Evolutionary conservation across 179 eudicot genomes (phyloP).

Genomic region (Gypsophila paniculata): DNA sequence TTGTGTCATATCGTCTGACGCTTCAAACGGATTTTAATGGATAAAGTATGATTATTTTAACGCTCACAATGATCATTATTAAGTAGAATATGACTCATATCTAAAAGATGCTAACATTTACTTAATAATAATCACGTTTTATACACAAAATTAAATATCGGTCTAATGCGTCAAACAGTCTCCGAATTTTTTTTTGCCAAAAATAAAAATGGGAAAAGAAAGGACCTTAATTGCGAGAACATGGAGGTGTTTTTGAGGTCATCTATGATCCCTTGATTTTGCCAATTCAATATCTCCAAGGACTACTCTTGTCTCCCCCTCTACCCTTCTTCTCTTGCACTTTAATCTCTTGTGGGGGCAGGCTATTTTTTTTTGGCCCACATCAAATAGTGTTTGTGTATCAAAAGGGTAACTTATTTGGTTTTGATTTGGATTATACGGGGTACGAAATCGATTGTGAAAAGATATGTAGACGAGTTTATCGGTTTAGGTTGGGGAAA

Average conservation of each 20-base stretch:
- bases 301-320: constrained; percentile 39
- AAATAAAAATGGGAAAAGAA: constrained; percentile 7
- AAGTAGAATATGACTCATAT: too few species aligned
- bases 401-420: constrained; percentile 7
- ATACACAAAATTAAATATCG: too few species aligned
- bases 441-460: background rate
- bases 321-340: constrained; percentile 31
- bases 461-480: background rate
- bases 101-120: too few species aligned
- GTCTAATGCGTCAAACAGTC: too few species aligned
- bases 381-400: constrained; percentile 14
- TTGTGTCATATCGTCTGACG: too few species aligned
- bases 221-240: constrained; percentile 51
- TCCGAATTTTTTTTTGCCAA: too few species aligned
- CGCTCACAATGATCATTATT: too few species aligned
- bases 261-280: constrained; percentile 40
- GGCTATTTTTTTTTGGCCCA: constrained; percentile 6
- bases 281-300: constrained; percentile 40
- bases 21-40: too few species aligned
- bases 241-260: constrained; percentile 52
- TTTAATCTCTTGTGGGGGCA: constrained; percentile 24
- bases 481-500: too few species aligned
- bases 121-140: too few species aligned
- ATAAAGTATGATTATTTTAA: too few species aligned
- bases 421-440: background rate